Percentiles rank a stretch among this genome's conserved stretches.
Evolutionary conservation across 352 stramenopile species (phyloP).

Genomic region (Phytophthora aleatoria): DNA sequence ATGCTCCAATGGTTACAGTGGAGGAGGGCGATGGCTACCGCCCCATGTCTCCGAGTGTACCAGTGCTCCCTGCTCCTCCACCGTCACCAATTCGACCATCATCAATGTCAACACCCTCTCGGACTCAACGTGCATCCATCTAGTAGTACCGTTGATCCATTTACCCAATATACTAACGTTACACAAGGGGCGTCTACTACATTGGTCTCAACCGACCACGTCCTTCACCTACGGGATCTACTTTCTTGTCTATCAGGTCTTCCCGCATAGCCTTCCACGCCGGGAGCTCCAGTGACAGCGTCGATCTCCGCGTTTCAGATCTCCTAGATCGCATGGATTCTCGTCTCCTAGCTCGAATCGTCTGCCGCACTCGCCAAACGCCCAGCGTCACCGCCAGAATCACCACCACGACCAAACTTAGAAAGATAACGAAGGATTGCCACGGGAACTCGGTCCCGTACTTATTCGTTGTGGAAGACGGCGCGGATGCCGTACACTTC

Average conservation of each 20-base stretch:
- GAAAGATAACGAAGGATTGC: constrained; percentile 24
- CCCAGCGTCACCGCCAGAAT: constrained; percentile 18
- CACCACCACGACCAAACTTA: constrained; percentile 19
- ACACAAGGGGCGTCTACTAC: neutral
- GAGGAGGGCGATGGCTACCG: constrained; percentile 52
- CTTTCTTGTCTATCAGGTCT: constrained; percentile 33
- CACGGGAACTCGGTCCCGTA: constrained; percentile 22
- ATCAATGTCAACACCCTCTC: neutral
- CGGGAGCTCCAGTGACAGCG: constrained; percentile 30
- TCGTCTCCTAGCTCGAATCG: constrained; percentile 9
- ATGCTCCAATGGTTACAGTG: constrained; percentile 33
- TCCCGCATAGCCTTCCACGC: constrained; percentile 39
- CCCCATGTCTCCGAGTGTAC: constrained; percentile 44
- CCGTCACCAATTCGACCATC: constrained; percentile 16
- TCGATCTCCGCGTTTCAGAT: constrained; percentile 9
- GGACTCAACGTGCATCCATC: constrained; percentile 4
- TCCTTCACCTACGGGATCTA: constrained; percentile 26
- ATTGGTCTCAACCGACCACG: constrained; percentile 22
- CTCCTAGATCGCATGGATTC: constrained; percentile 8
- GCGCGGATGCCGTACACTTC: constrained; percentile 15
- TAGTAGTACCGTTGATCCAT: neutral
- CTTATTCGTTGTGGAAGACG: constrained; percentile 1
- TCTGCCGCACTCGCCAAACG: constrained; percentile 24
- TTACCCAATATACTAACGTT: too few species aligned
- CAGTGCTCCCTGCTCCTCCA: constrained; percentile 22